A percentile compares a stretch with the other conserved stretches of the same genome.
phyloP scores from a whole-genome alignment of 768 basidiomycete species.

The Mycena haematopus region DNA sequence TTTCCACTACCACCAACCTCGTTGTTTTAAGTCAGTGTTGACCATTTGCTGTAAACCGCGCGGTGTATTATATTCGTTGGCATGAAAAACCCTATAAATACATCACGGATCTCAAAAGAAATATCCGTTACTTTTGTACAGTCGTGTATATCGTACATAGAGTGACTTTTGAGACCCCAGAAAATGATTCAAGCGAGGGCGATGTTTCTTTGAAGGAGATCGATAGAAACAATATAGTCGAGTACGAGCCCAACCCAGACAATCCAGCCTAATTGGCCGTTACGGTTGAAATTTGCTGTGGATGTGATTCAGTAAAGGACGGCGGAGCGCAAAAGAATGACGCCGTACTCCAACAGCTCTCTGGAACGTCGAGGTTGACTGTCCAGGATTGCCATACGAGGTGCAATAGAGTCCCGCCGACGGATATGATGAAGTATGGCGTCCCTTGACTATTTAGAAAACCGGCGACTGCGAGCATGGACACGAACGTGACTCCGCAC shows the following conservation, averaged over 20 bases:
- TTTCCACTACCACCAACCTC: no score
- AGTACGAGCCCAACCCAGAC: conserved; percentile 52
- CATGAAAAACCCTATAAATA: no score
- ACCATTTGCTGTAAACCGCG: no score
- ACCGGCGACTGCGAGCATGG: conserved; percentile 59
- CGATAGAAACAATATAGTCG: conserved; percentile 40
- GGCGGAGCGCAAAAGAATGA: neutral
- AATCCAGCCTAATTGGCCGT: conserved; percentile 54
- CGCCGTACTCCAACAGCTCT: conserved; percentile 55
- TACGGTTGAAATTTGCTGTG: conserved; percentile 53
- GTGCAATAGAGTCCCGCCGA: conserved; percentile 51
- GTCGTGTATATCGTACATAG: no score
- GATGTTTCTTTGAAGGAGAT: neutral
- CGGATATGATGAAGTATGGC: conserved; percentile 51
- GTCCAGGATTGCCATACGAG: conserved; percentile 55
- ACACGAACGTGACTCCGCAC: conserved; percentile 60
- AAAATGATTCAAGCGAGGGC: neutral
- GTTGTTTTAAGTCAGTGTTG: no score
- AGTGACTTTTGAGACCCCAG: neutral
- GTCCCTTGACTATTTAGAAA: conserved; percentile 57
- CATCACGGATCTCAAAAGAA: no score
- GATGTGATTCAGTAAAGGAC: neutral
- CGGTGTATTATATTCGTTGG: no score
- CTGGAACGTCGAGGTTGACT: conserved; percentile 48
- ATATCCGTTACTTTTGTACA: no score